Conservation (phyloP, 352 stramenopile genomes). For the Peronospora destructor region DNA sequence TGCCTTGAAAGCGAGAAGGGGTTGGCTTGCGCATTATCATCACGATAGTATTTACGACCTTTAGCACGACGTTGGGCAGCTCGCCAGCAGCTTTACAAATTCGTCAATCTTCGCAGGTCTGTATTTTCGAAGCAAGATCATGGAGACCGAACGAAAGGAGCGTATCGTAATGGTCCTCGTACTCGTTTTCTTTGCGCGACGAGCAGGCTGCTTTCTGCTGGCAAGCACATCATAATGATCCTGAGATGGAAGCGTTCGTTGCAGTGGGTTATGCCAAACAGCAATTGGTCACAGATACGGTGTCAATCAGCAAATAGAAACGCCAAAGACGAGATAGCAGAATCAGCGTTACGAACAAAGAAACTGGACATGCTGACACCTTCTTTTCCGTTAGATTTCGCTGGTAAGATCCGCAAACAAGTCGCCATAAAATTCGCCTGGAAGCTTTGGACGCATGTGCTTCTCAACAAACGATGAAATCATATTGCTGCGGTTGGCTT, state of each 20-base stretch:
- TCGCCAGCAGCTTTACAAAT: slow-evolving; percentile 56
- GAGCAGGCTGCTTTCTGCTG: not conserved
- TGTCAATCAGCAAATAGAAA: not conserved
- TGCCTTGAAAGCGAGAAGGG: slow-evolving; percentile 72
- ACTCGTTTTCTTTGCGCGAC: not conserved
- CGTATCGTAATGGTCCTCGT: not conserved
- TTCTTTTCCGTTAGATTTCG: slow-evolving; percentile 11
- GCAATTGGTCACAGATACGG: not conserved
- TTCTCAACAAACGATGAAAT: slow-evolving; percentile 70
- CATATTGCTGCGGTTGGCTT: slow-evolving; percentile 65
- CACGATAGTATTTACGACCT: slow-evolving; percentile 54
- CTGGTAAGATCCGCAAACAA: slow-evolving; percentile 59
- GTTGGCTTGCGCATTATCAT: slow-evolving; percentile 84
- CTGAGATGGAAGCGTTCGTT: not conserved
- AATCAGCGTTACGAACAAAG: slow-evolving; percentile 7
- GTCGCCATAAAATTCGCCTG: slow-evolving; percentile 80
- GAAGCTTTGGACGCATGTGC: slow-evolving; percentile 76
- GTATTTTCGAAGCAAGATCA: not conserved
- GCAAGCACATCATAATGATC: slow-evolving; percentile 7
- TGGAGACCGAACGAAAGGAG: not conserved
- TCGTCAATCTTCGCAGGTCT: slow-evolving; percentile 23
- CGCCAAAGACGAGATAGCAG: slow-evolving; percentile 9
- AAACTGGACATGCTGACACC: slow-evolving; percentile 14
- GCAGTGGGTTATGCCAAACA: slow-evolving; percentile 19
- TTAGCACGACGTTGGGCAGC: slow-evolving; percentile 51